Evolutionary conservation across 1,284 basidiomycete species (phyloP).

Genomic region (Singerocomus rubriflavus): DNA sequence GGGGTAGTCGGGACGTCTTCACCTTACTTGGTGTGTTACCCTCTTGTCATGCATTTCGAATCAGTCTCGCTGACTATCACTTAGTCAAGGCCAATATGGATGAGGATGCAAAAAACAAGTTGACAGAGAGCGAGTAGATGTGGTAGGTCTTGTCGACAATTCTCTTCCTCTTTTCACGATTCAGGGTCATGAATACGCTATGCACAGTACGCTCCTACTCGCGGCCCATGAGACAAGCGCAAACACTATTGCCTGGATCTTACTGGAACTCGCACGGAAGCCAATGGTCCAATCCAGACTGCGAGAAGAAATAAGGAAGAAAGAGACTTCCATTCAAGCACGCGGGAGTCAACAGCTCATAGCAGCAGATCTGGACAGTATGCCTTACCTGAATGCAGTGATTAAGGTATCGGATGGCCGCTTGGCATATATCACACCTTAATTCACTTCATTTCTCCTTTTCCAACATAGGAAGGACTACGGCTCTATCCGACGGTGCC

Average conservation of each 20-base stretch:
- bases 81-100: constrained; percentile 53
- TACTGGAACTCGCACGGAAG: constrained; percentile 41
- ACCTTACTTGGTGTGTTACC: constrained; percentile 31
- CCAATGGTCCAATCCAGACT: constrained; percentile 37
- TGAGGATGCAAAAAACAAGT: constrained; percentile 38
- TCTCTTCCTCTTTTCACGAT: background rate
- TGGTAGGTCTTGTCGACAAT: constrained; percentile 28
- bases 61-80: background rate
- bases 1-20: constrained; percentile 33
- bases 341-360: constrained; percentile 41
- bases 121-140: constrained; percentile 55
- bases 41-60: background rate
- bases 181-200: background rate
- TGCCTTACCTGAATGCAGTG: constrained; percentile 51
- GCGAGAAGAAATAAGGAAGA: constrained; percentile 37
- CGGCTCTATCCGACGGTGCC: constrained; percentile 35
- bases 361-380: constrained; percentile 44
- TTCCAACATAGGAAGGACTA: constrained; percentile 34
- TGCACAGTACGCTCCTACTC: constrained; percentile 22
- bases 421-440: background rate
- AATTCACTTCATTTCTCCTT: background rate
- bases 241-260: constrained; percentile 37
- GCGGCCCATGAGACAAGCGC: constrained; percentile 47
- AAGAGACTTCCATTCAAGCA: constrained; percentile 34
- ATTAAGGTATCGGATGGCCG: constrained; percentile 40